Evolutionary conservation across 306 rosid genomes (phyloP), one percentile per base, ranked within the genome.

Genomic region (Canavalia ensiformis): DNA sequence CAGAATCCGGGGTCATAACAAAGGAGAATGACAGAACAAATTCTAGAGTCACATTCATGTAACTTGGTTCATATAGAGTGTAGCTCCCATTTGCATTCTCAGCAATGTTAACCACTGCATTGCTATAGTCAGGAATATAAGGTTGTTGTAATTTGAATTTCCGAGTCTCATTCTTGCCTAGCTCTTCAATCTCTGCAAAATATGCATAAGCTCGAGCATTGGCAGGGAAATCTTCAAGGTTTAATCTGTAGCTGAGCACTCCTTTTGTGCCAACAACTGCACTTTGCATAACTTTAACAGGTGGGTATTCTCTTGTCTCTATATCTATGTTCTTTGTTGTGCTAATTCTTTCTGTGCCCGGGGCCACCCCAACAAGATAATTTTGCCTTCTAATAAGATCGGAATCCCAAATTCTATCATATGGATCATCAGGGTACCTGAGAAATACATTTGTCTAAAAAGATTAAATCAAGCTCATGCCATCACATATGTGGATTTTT

Each of bases 371-470:
- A 4, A 94, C 97, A 58, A 94, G 91, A 87, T 54, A 90, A 68
- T 92, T 92, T 81, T 90, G 98, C 91, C 98, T 89, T 89, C 80
- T 94, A 41, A 88, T 87, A 47, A 90, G 92, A 84, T 94, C 97
- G 3, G 95, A 92, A 72, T 86, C 94, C 97, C 98, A 94, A 85
- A 94, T 88, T 86, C 98, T 92, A 82, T 94, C 97, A 88, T 89
- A 94, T 0, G 95, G 98, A 46, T 94, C 98, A 89, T 94, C 97
- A 12, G 97, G 95, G 83, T 90, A 90, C 92, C 98, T 91, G 85
- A 82, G 13, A 70, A 64, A 56, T 1, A 45, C 29, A 7, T 69
- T 52, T 42, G 49, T 42, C 33, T 42, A 55, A 42, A 59, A 57
- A 11, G 30, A 68, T 10, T 34, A 58, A 55, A 57, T 49, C 70